Conservation (phyloP, 2,329 filamentous ascomycete species). For the Microdochium bolleyi region DNA sequence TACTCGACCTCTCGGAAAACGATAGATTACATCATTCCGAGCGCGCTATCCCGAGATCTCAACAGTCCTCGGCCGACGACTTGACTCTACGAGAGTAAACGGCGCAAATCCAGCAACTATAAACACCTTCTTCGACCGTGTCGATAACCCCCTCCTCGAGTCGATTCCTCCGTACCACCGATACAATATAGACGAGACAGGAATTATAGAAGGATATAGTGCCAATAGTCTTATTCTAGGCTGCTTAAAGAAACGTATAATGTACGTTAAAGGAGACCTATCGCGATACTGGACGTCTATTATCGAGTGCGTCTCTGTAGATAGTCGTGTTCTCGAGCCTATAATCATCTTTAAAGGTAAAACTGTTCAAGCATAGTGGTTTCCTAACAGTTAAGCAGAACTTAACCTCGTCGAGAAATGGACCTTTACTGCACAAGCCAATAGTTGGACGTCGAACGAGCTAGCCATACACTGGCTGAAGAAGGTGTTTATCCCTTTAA, state of each 20-base stretch:
- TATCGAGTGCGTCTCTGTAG: slow-evolving; percentile 9
- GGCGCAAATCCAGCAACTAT: slow-evolving; percentile 1
- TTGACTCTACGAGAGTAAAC: slow-evolving; percentile 1
- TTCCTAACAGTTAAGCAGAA: slow-evolving; percentile 3
- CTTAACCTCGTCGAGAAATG: slow-evolving; percentile 5
- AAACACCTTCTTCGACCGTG: background rate
- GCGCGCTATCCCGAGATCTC: slow-evolving; percentile 1
- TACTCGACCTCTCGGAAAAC: background rate
- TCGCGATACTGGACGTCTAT: slow-evolving; percentile 9
- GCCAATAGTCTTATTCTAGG: slow-evolving; percentile 5
- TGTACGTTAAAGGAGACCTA: slow-evolving; percentile 4
- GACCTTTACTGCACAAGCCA: slow-evolving; percentile 9
- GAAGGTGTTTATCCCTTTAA: slow-evolving; percentile 9
- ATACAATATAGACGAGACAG: slow-evolving; percentile 7
- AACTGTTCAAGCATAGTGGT: slow-evolving; percentile 10
- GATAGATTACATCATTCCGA: slow-evolving; percentile 1
- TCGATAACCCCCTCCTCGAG: background rate
- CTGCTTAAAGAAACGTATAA: slow-evolving; percentile 1
- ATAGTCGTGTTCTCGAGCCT: slow-evolving; percentile 1
- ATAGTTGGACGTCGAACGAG: slow-evolving; percentile 12
- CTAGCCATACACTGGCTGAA: slow-evolving; percentile 8
- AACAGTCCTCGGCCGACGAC: background rate
- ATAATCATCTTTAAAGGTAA: slow-evolving; percentile 14
- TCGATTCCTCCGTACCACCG: background rate
- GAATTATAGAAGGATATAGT: slow-evolving; percentile 2